Conservation (phyloP, 768 basidiomycete species). For the Hypholoma sublateritium region DNA sequence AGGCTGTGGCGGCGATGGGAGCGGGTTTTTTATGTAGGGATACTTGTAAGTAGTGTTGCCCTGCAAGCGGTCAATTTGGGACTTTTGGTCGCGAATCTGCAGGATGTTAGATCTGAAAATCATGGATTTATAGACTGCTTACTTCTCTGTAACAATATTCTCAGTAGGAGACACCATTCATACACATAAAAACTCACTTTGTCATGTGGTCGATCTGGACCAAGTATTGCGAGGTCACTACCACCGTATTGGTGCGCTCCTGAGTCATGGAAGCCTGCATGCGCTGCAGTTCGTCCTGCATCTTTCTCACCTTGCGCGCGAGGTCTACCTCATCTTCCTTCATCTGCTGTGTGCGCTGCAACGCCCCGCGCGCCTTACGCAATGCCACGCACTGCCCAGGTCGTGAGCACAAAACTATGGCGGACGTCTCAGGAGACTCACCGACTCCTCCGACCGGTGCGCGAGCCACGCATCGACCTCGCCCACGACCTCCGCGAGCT, state of each 20-base stretch:
- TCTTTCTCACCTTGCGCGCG: background rate
- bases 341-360: constrained; percentile 11
- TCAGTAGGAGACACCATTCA: background rate
- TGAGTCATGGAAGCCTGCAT: background rate
- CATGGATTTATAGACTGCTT: background rate
- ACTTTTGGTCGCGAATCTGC: constrained; percentile 18
- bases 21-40: constrained; percentile 28
- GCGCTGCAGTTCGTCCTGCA: background rate
- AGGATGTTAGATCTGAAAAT: background rate
- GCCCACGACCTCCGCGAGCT: constrained; percentile 34
- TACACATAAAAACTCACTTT: constrained; percentile 8
- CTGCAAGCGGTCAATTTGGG: constrained; percentile 36
- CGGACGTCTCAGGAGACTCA: constrained; percentile 27
- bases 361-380: constrained; percentile 15
- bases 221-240: background rate
- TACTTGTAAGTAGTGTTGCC: constrained; percentile 18
- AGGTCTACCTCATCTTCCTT: background rate
- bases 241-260: background rate
- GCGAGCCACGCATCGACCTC: constrained; percentile 56
- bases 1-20: constrained; percentile 58
- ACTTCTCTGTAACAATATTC: constrained; percentile 23
- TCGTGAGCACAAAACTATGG: constrained; percentile 1
- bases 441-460: constrained; percentile 37
- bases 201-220: constrained; percentile 8
- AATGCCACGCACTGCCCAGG: constrained; percentile 13